Percentiles rank a stretch among this genome's conserved stretches.
Conservation (phyloP, 768 basidiomycete genomes). For the Sutorius australiensis region DNA sequence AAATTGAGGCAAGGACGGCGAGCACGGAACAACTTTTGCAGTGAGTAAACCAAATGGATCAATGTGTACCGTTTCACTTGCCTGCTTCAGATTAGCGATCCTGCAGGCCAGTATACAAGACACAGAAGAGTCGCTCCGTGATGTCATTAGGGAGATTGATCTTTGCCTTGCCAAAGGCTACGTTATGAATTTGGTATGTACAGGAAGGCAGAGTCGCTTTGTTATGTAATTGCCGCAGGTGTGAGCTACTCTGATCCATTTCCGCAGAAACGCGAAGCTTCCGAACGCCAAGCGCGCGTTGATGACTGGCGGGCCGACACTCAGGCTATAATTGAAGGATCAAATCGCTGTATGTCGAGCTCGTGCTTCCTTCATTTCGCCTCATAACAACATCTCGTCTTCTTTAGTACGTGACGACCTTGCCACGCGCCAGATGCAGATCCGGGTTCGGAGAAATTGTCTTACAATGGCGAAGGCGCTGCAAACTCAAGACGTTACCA, state of each 20-base stretch:
- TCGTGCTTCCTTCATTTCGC: constrained; percentile 21
- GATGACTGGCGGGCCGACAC: constrained; percentile 45
- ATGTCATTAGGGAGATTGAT: constrained; percentile 48
- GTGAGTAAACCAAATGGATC: constrained; percentile 39
- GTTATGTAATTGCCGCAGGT: constrained; percentile 26
- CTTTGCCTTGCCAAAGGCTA: constrained; percentile 42
- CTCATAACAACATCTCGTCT: constrained; percentile 11
- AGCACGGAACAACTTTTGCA: constrained; percentile 67
- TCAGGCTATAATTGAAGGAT: constrained; percentile 39
- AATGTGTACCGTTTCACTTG: constrained; percentile 1
- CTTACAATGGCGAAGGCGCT: constrained; percentile 43
- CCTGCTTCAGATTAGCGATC: constrained; percentile 43
- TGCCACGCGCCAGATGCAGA: constrained; percentile 39
- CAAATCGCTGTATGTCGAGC: constrained; percentile 43
- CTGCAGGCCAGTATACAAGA: constrained; percentile 52
- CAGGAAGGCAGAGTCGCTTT: constrained; percentile 1
- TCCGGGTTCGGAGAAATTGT: constrained; percentile 44
- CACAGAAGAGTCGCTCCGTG: constrained; percentile 44
- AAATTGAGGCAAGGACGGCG: constrained; percentile 42
- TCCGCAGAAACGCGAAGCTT: constrained; percentile 61
- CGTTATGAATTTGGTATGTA: constrained; percentile 38
- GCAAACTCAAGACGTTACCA: constrained; percentile 30
- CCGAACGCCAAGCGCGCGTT: constrained; percentile 58
- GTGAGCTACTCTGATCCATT: constrained; percentile 24
- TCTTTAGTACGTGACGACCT: constrained; percentile 43